Evolutionary conservation across 495 filamentous ascomycete species (phyloP).

Genomic region (Annulohypoxylon bovei): DNA sequence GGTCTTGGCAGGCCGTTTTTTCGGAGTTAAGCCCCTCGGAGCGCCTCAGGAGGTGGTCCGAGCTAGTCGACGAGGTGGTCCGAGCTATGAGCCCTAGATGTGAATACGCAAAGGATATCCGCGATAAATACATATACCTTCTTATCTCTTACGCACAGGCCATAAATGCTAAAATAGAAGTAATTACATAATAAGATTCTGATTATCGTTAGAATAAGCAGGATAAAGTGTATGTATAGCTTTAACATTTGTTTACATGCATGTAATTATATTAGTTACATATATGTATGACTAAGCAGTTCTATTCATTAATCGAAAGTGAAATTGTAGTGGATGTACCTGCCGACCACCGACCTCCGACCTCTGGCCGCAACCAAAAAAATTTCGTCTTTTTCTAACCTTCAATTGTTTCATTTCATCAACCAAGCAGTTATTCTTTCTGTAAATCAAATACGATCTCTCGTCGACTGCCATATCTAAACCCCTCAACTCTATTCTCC

Average conservation of each 20-base stretch:
- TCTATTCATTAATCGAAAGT: background rate
- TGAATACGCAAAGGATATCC: background rate
- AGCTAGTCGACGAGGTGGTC: too few relatives aligned
- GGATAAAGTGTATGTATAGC: background rate
- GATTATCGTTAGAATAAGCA: too few relatives aligned
- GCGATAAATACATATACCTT: background rate
- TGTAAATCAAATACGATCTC: background rate
- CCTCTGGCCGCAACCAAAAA: background rate
- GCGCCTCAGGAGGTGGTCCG: too few relatives aligned
- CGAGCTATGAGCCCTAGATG: too few relatives aligned
- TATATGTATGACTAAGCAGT: background rate
- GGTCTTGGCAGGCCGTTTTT: too few relatives aligned
- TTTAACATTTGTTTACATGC: background rate
- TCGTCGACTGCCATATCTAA: background rate
- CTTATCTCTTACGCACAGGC: background rate
- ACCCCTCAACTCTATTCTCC: background rate
- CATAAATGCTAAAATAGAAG: background rate
- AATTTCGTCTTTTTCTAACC: conserved; percentile 4
- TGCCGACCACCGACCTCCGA: background rate
- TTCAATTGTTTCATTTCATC: background rate
- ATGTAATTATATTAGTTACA: background rate
- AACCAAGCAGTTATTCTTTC: background rate
- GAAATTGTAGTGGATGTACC: background rate
- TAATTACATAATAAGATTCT: background rate
- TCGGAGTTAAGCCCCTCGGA: too few relatives aligned